Evolutionary conservation across 2,329 filamentous ascomycete genomes (phyloP).

Genomic region (Emmonsiellopsis sp.): DNA sequence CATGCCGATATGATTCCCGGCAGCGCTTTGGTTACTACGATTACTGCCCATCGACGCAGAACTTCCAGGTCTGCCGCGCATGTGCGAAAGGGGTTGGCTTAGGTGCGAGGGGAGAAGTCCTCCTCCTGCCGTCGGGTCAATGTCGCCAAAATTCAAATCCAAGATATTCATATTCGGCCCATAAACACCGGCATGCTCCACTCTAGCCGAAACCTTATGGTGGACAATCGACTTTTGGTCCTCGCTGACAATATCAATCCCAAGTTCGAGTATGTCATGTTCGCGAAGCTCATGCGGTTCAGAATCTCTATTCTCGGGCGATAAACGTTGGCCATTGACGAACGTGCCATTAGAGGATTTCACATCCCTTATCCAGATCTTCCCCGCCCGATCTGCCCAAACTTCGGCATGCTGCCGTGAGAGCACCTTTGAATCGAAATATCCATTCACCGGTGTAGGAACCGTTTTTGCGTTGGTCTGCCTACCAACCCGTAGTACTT

Average conservation of each 20-base stretch:
- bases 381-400: conserved; percentile 75
- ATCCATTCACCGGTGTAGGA: conserved; percentile 83
- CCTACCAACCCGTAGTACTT: conserved; percentile 85
- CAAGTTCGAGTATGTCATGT: conserved; percentile 84
- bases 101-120: conserved; percentile 61
- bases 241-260: conserved; percentile 97
- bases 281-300: conserved; percentile 90
- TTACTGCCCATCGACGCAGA: conserved; percentile 58
- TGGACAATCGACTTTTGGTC: conserved; percentile 98
- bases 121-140: conserved; percentile 68
- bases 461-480: conserved; percentile 97
- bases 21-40: conserved; percentile 47
- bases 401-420: conserved; percentile 95
- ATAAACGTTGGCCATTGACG: conserved; percentile 84
- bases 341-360: conserved; percentile 99
- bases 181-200: conserved; percentile 86
- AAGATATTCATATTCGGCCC: conserved; percentile 58
- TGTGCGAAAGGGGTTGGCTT: conserved; percentile 55
- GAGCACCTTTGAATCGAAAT: conserved; percentile 95
- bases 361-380: conserved; percentile 92
- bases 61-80: conserved; percentile 61
- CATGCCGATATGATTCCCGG: conserved; percentile 45
- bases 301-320: conserved; percentile 89
- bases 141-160: conserved; percentile 85
- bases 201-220: conserved; percentile 94